A percentile compares a stretch with the other conserved stretches of the same genome.
Evolutionary conservation across 176 grass and related monocot genomes (phyloP).

Genomic region (Raddia distichophylla): DNA sequence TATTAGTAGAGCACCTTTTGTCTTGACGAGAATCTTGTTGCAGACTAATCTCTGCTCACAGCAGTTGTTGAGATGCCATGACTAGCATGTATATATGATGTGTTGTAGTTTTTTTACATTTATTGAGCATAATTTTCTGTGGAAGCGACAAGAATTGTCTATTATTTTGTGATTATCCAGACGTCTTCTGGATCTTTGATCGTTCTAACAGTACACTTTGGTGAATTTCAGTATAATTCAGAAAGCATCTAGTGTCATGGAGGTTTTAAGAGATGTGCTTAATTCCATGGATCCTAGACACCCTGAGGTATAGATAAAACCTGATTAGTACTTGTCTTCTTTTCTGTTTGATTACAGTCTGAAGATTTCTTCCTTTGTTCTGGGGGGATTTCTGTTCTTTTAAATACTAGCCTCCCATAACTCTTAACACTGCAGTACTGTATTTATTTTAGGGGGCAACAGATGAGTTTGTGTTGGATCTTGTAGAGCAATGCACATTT

Average conservation of each 20-base stretch:
- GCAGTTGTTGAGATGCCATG: neutral
- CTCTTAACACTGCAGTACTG: neutral
- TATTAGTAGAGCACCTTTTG: conserved; percentile 1
- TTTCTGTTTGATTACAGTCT: neutral
- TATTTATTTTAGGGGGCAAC: conserved; percentile 68
- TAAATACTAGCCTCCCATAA: neutral
- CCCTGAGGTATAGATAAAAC: conserved; percentile 71
- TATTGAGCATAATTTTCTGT: neutral
- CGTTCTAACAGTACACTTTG: conserved; percentile 20
- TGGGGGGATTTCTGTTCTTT: neutral
- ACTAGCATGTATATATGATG: neutral
- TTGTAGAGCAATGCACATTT: conserved; percentile 96
- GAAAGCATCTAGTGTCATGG: conserved; percentile 84
- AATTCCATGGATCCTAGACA: conserved; percentile 80
- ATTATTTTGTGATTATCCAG: neutral
- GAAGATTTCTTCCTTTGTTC: neutral
- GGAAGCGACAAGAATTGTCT: neutral
- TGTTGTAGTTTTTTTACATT: neutral
- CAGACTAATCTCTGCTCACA: neutral
- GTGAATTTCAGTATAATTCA: conserved; percentile 71
- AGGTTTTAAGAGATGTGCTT: conserved; percentile 87
- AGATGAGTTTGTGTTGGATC: conserved; percentile 92
- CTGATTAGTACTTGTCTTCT: neutral
- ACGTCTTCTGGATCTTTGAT: neutral
- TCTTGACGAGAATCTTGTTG: neutral